Base-by-base conservation (phyloP, 2,329 filamentous ascomycete genomes). In the Ceratocystis cacaofunesta region DNA sequence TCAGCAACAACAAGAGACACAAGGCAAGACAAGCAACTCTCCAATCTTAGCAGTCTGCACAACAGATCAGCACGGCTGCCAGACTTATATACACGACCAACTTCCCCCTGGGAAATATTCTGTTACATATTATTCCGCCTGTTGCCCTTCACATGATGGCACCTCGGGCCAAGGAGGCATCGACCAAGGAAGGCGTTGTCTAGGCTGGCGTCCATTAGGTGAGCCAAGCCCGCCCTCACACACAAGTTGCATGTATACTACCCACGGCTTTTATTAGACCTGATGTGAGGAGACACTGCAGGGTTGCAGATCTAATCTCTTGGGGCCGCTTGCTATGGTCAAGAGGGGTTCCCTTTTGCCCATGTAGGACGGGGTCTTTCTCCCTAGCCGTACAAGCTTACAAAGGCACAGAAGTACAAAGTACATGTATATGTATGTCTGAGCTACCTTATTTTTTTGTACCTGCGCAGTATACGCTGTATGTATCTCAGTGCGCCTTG, bases 261-360 rank as follows among this genome's bases (percentile, higher is more conserved):
- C 30, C 17, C 55, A 58, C 25, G 25, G 12, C 36, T 36, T 36
- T 19, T n/a, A 58, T 58, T 58, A 58, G 28, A 36, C 25, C 28
- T 8, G 55, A 58, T 58, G 55, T 36, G 55, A 58, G 55, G 55
- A 36, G 55, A 58, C 55, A 25, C 55, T 36, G 17, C 12, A 58
- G 55, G 28, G 32, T 36, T 58, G 55, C 55, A 58, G 55, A 58
- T 58, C 55, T 58, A 15, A 58, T 58, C 55, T 58, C 55, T 12
- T 36, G 4, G 52, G 25, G 12, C 52, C 3, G 28, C 28, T 32
- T 25, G 28, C 3, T 58, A 30, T 6, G 12, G 55, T 17, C 30
- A n/a, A 32, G 36, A 36, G 15, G 30, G 17, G 15, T 58, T 30
- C 55, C 28, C 19, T 58, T 36, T 36, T 10, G 28, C 55, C 55